These are phyloP conservation scores for Saccharomycopsis babjevae DNA, from an alignment of 805 yeast genomes.

Conservation along the genomic window DNA sequence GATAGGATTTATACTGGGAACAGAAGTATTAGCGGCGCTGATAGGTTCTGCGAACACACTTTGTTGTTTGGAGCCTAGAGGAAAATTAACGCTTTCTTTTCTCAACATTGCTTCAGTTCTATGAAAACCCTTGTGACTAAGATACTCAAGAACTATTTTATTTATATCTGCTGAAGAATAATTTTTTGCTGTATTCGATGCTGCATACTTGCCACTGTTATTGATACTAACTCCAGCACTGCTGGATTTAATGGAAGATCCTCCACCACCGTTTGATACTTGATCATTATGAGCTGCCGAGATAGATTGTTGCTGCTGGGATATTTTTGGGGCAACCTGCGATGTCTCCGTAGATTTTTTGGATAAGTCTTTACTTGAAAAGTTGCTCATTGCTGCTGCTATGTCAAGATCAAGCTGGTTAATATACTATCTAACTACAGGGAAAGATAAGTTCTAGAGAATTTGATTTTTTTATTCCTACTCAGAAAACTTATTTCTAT, in stretches of 20 bases:
- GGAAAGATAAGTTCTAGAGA: too few relatives aligned
- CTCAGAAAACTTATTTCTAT: too few relatives aligned
- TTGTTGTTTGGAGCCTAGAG: conserved; percentile 27
- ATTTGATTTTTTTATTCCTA: too few relatives aligned
- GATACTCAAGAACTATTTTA: conserved; percentile 83
- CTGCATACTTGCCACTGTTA: not conserved
- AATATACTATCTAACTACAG: too few relatives aligned
- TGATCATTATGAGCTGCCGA: not conserved
- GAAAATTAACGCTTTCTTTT: conserved; percentile 54
- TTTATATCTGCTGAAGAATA: conserved; percentile 83
- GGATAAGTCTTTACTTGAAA: too few relatives aligned
- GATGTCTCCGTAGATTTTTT: too few relatives aligned
- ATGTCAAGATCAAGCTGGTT: not conserved
- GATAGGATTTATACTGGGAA: conserved; percentile 18
- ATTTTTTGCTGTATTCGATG: conserved; percentile 22
- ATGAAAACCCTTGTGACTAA: conserved; percentile 88
- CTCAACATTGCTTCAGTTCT: conserved; percentile 91
- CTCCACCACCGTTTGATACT: not conserved
- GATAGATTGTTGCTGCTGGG: not conserved
- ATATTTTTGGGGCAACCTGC: too few relatives aligned
- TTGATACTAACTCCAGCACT: not conserved
- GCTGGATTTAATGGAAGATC: not conserved
- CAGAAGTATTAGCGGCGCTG: conserved; percentile 34
- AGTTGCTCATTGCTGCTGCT: not conserved
- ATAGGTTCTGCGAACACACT: conserved; percentile 30